Conservation (phyloP, 139 green algal species). For the Chlamydomonas incerta region DNA sequence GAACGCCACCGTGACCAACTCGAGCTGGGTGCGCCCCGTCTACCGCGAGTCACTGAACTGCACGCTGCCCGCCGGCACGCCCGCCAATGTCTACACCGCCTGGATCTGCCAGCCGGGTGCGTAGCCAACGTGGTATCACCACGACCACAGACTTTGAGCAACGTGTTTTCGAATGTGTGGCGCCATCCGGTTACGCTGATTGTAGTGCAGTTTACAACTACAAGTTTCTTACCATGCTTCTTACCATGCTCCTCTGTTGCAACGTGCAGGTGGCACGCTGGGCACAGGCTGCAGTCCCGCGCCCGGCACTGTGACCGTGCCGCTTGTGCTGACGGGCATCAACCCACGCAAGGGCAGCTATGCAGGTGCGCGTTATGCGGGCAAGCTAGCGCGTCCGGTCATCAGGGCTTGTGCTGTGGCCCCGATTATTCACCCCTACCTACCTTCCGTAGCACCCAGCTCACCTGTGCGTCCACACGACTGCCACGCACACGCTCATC, state of each 20-base stretch:
- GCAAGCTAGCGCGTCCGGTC: too few species aligned
- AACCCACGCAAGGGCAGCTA: neutral
- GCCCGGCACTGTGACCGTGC: neutral
- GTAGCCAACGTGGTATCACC: too few species aligned
- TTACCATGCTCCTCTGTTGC: too few species aligned
- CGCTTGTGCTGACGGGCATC: neutral
- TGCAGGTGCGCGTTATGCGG: neutral
- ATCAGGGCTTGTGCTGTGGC: too few species aligned
- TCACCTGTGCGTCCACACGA: too few species aligned
- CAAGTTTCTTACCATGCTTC: too few species aligned
- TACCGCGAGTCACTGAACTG: constrained; percentile 39
- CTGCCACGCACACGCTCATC: too few species aligned
- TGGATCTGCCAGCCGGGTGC: constrained; percentile 4
- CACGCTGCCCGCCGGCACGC: constrained; percentile 25
- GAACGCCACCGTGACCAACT: constrained; percentile 13
- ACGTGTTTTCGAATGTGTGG: too few species aligned
- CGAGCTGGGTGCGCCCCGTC: neutral
- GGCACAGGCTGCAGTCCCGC: neutral
- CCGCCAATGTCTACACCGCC: constrained; percentile 25
- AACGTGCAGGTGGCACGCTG: neutral
- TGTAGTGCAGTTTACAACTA: too few species aligned
- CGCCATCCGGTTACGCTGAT: too few species aligned
- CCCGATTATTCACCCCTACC: too few species aligned
- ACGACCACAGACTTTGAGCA: too few species aligned
- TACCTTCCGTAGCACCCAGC: neutral